Base-by-base conservation (phyloP, 179 eudicot genomes). In the Amaranthus tricolor region DNA sequence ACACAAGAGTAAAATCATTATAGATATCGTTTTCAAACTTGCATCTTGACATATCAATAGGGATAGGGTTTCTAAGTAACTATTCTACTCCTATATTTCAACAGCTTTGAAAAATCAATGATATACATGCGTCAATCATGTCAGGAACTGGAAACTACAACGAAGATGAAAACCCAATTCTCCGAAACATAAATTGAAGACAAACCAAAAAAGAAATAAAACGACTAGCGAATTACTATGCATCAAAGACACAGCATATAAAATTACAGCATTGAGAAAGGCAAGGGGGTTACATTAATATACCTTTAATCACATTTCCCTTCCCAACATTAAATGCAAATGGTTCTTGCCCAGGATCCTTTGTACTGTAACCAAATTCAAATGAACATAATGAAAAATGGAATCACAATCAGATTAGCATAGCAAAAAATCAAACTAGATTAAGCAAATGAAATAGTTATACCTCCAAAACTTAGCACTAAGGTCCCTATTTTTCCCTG, bases 401-500 rank as follows among this genome's bases (percentile, higher is more conserved):
- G 2, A 31, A 31, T 1, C 3, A 31, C 40, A 31, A 31, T 31
- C 40, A 9, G 3, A 13, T 50, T 53, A 69, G n/a, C 17, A 1
- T 7, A 53, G 1, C 21, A 14, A 24, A 24, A 53, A 14, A 16
- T 53, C 24, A 55, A 43, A 40, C 2, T 54, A 43, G 31, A 45
- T 51, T 49, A 48, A 70, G 9, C 13, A 45, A 70, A 72, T 8
- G 10, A 19, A 52, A 62, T 49, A 45, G 44, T 50, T 75, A 61
- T 59, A 85, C 88, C 88, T 85, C 88, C 88, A 85, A 74, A 85
- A 85, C 76, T 85, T 85, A 76, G 77, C 60, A 6, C 85, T 75
- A 49, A 85, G 88, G 56, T 85, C 82, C 72, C 88, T 67, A 57
- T 82, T 58, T 80, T 85, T 85, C 74, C 88, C 88, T 85, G 80